Base-by-base conservation (phyloP, 352 stramenopile genomes). In the Achlya hypogyna region DNA sequence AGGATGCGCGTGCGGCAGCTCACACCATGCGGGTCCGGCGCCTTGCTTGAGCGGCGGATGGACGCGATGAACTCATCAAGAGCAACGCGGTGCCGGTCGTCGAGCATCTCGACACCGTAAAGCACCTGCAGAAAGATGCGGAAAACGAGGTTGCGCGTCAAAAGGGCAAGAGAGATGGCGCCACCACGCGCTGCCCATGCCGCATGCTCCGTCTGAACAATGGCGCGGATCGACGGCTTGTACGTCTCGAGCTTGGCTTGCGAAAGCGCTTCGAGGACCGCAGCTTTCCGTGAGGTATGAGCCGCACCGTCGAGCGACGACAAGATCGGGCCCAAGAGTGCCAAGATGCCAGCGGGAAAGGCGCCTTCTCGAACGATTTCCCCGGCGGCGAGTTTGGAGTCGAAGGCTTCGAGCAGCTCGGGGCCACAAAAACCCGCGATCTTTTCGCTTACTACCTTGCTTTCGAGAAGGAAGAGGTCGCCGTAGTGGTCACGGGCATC, bases 151-250 rank as follows among this genome's bases (percentile, higher is more conserved):
- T 42, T 51, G 1, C 34, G 34, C 2, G 40, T 43, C n/a, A 23
- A 32, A 8, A 51, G 10, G 20, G 60, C 45, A 1, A 67, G 28
- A 4, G 60, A 67, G 25, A 67, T 58, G 18, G 45, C 8, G 6
- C 60, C 60, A n/a, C 60, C 60, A 25, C 31, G 60, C 5, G 60
- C 60, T 6, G 38, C 60, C 40, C 60, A 67, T 14, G 16, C 25
- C 5, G 18, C 22, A 45, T 63, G 54, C 27, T 63, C 54, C n/a
- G 18, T 16, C 25, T 63, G 34, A n/a, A 63, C 20, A 4, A 63
- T 63, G 10, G 9, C 1, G 6, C 54, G 54, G 35, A 63, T 51
- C 29, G 34, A 35, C 8, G 34, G 32, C 27, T 63, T 63, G 54
- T 63, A 63, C 54, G 45, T 18, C 9, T 49, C 54, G n/a, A 63